Conservation (phyloP, 2,329 filamentous ascomycete genomes). For the Aureobasidium sp. region DNA sequence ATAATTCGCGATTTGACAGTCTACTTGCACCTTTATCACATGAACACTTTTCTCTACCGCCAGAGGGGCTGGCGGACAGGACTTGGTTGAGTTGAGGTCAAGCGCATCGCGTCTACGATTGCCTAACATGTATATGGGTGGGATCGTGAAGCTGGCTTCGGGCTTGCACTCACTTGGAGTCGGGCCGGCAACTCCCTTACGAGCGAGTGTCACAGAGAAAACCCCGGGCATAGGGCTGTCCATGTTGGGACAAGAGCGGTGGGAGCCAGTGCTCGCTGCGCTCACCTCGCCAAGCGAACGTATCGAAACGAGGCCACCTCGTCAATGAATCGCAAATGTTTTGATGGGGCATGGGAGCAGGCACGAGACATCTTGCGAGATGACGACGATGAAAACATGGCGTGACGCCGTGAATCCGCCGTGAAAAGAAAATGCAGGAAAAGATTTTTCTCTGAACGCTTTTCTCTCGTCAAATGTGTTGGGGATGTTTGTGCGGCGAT, state of each 20-base stretch:
- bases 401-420: constrained; percentile 11
- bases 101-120: not conserved
- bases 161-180: not conserved
- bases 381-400: constrained; percentile 4
- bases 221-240: not conserved
- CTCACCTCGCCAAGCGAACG: not conserved
- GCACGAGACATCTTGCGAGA: not conserved
- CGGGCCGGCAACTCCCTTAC: not conserved
- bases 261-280: not conserved
- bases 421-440: constrained; percentile 1
- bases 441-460: constrained; percentile 2
- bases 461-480: constrained; percentile 1
- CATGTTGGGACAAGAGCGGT: not conserved
- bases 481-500: constrained; percentile 8
- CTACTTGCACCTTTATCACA: not conserved
- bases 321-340: not conserved
- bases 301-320: not conserved
- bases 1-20: not conserved
- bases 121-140: not conserved
- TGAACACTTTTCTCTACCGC: not conserved
- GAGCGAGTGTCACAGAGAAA: constrained; percentile 10
- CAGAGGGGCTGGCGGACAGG: not conserved
- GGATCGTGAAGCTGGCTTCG: not conserved
- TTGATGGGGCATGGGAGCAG: not conserved
- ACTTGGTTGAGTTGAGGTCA: not conserved